These are phyloP conservation scores for Magnolia changhungtana DNA, from an alignment of 164 flowering plant genomes.

Conservation along the genomic window DNA sequence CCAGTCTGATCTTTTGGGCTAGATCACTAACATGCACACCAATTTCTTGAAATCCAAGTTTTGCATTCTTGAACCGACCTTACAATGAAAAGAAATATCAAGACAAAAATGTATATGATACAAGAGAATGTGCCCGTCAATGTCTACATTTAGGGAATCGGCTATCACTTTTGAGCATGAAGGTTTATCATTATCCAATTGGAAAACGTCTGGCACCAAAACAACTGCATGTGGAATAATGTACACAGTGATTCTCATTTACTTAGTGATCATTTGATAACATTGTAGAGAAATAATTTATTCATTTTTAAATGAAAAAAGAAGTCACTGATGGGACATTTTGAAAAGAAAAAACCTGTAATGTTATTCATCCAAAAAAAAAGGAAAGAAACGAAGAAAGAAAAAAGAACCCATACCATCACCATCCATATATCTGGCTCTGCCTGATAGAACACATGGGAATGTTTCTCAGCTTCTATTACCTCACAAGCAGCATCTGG, in stretches of 20 bases:
- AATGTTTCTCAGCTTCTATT: conserved; percentile 89
- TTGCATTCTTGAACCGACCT: no score
- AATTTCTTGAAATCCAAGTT: no score
- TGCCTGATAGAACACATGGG: conserved; percentile 85
- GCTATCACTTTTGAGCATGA: neutral
- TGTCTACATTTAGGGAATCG: no score
- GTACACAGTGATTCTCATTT: neutral
- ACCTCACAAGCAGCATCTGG: conserved; percentile 96
- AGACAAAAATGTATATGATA: no score
- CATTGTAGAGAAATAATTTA: neutral
- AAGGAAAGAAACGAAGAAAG: neutral
- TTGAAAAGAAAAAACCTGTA: neutral
- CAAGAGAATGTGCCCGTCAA: no score
- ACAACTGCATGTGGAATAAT: neutral
- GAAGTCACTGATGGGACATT: conserved; percentile 1
- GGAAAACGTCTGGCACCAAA: neutral
- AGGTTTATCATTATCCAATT: conserved; percentile 1
- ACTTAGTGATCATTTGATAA: neutral
- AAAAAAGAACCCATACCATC: conserved; percentile 47
- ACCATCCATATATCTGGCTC: conserved; percentile 99
- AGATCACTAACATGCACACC: no score
- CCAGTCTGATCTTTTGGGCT: no score
- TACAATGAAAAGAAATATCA: no score
- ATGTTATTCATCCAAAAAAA: neutral
- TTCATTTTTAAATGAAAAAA: neutral